phyloP scores from a whole-genome alignment of 1,139 yeast species.

The Torulaspora globosa region DNA sequence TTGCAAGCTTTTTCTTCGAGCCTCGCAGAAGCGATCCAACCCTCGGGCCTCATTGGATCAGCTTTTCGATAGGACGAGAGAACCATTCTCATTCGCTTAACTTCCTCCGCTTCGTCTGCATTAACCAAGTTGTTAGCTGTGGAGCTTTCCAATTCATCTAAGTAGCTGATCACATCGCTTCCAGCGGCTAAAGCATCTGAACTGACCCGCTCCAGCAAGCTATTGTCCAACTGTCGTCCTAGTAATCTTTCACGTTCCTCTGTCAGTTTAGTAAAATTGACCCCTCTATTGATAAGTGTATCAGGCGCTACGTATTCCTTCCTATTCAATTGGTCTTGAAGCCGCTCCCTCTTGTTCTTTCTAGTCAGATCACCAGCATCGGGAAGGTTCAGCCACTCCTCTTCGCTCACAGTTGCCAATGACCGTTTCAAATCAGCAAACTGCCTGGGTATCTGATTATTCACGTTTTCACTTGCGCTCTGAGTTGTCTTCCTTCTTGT shows the following conservation, averaged over 20 bases:
- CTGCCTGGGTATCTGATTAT: conserved; percentile 37
- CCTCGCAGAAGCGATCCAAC: conserved; percentile 87
- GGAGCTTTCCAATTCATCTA: conserved; percentile 38
- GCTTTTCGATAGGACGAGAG: conserved; percentile 64
- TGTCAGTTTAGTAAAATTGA: conserved; percentile 37
- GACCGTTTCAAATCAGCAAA: conserved; percentile 62
- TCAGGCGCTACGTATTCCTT: conserved; percentile 86
- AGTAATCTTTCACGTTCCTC: conserved; percentile 38
- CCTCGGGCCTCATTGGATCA: conserved; percentile 68
- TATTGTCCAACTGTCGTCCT: conserved; percentile 40
- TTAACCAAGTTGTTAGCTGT: conserved; percentile 11
- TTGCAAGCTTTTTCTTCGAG: conserved; percentile 67
- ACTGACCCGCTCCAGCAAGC: conserved; percentile 23
- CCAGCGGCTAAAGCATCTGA: conserved; percentile 29
- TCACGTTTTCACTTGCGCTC: conserved; percentile 24
- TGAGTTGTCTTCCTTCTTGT: conserved; percentile 39
- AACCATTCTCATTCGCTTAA: conserved; percentile 55
- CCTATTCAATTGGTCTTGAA: conserved; percentile 59
- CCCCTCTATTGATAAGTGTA: conserved; percentile 42
- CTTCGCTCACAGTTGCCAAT: conserved; percentile 54
- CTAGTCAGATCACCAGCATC: conserved; percentile 87
- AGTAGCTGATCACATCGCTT: conserved; percentile 37
- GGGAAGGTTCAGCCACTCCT: conserved; percentile 79
- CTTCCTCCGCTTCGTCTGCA: conserved; percentile 41
- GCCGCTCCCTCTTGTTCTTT: conserved; percentile 66